Evolutionary conservation across 78 protist genomes (phyloP).

Genomic region (Bodo saltans): DNA sequence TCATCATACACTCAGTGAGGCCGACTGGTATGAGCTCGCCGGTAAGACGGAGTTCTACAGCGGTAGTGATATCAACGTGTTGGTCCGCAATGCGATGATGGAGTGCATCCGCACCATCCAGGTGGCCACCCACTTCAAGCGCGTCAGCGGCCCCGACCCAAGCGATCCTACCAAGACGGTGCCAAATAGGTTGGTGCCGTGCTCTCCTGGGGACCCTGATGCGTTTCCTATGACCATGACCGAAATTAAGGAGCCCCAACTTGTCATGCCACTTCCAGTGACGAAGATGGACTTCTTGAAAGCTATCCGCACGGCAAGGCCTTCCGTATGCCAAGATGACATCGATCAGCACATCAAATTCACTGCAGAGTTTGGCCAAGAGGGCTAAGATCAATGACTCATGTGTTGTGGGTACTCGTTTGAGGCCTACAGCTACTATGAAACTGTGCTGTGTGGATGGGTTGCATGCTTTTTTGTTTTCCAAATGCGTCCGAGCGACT

Average conservation of each 20-base stretch:
- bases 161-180: constrained; percentile 16
- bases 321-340: constrained; percentile 40
- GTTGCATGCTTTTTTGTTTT: too few species aligned
- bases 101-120: constrained; percentile 88
- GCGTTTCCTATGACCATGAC: constrained; percentile 41
- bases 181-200: constrained; percentile 37
- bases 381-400: too few species aligned
- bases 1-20: constrained; percentile 52
- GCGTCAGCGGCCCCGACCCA: constrained; percentile 37
- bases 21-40: constrained; percentile 60
- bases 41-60: constrained; percentile 76
- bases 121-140: constrained; percentile 88
- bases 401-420: too few species aligned
- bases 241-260: background rate
- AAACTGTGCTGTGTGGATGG: too few species aligned
- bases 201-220: constrained; percentile 54
- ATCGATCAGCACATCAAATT: constrained; percentile 32
- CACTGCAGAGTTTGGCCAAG: constrained; percentile 49
- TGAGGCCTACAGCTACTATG: too few species aligned
- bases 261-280: constrained; percentile 36
- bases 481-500: too few species aligned
- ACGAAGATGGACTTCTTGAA: constrained; percentile 22
- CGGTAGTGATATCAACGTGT: constrained; percentile 83
- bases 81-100: constrained; percentile 90
- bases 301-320: constrained; percentile 1